Evolutionary conservation across 768 basidiomycete genomes (phyloP), one percentile per base, ranked within the genome.

Genomic region (Mycena indigotica): DNA sequence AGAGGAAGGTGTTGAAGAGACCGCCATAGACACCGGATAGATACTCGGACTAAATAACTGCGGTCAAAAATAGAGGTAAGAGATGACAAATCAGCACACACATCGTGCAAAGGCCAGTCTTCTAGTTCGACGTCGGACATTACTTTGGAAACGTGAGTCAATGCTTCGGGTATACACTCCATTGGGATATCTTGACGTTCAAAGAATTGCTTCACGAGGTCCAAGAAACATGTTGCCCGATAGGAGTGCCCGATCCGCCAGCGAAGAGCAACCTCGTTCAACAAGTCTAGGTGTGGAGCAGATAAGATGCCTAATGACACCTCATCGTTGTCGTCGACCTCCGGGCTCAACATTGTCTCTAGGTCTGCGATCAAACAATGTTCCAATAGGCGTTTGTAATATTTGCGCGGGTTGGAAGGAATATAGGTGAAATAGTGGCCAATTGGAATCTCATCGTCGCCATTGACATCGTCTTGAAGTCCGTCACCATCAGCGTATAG

Each of bases 321-420:
- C 75, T 98, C 95, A 63, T 98, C 93, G 64, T 93, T 90, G 64
- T 94, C 93, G 45, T 93, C 89, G n/a, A 98, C 88, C 56, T 91
- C 89, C 4, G 92, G 89, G 45, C 89, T 89, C 49, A 89, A 80
- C 91, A 99, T 93, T 32, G 87, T 83, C 67, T 93, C 92, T 56
- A 98, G 77, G 70, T 99, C 97, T 25, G 83, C 80, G 24, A 87
- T 79, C 45, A 99, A 83, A 67, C 94, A 94, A 53, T 83, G 78
- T 69, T 93, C 87, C 26, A 97, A 80, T 16, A 98, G 80, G 12
- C 91, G 84, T 62, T 86, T 85, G 78, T 96, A 99, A 70, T 83
- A 92, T 65, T 84, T 86, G 72, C 84, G 85, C 5, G 95, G 91
- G 68, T 91, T 91, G 16, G 93, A 86, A 3, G 95, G 95, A 58